Conservation (phyloP, 495 filamentous ascomycete species). For the Chaetomium fimeti region DNA sequence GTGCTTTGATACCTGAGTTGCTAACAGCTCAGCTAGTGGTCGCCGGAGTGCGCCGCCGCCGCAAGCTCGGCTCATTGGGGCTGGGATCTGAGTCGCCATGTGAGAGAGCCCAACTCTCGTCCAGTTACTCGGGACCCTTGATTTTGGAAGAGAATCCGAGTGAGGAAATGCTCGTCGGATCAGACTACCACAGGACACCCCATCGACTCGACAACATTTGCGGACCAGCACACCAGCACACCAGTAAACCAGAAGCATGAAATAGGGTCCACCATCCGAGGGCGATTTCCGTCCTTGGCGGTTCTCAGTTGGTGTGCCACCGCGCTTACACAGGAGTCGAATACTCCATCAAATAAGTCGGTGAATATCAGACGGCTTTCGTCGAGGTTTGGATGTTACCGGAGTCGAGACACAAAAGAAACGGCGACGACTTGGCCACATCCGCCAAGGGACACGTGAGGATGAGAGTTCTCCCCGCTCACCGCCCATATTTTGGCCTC, state of each 20-base stretch:
- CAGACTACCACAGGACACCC: background rate
- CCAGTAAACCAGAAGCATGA: background rate
- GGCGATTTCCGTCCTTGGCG: background rate
- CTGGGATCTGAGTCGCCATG: slow-evolving; percentile 15
- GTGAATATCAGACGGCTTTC: background rate
- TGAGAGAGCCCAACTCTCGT: slow-evolving; percentile 1
- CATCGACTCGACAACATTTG: too few relatives aligned
- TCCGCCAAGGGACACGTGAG: background rate
- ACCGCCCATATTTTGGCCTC: slow-evolving; percentile 6
- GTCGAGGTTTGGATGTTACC: background rate
- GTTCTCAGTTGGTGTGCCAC: background rate
- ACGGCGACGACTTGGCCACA: background rate
- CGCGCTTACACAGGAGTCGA: background rate
- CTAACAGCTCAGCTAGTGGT: background rate
- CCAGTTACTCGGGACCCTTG: background rate
- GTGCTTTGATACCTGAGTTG: background rate
- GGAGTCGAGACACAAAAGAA: too few relatives aligned
- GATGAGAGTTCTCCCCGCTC: background rate
- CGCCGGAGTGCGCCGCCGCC: background rate
- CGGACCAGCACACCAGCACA: too few relatives aligned
- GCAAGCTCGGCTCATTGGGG: background rate
- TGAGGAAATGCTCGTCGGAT: background rate
- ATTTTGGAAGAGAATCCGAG: background rate
- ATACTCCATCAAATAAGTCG: background rate
- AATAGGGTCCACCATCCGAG: background rate